A percentile compares a stretch with the other conserved stretches of the same genome.
These are phyloP conservation scores for Euphrasia confusa DNA, from an alignment of 257 asterid species.

Conservation along the genomic window DNA sequence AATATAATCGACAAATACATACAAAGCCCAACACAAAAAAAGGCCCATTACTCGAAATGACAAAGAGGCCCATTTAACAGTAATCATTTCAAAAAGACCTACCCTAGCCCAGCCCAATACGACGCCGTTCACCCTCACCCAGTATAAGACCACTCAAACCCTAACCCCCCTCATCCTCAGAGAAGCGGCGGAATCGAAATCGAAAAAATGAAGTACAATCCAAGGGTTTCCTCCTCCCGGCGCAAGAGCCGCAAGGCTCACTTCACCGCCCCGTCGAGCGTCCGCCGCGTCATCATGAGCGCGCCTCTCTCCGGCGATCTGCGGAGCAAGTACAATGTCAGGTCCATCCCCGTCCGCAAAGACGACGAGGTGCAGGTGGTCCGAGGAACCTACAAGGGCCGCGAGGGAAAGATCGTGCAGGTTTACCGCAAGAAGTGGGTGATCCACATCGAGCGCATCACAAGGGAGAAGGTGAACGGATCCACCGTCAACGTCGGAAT, in stretches of 20 bases:
- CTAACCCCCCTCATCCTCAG: neutral
- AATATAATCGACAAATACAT: too few species aligned
- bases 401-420: constrained; percentile 65
- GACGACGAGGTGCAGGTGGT: constrained; percentile 79
- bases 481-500: constrained; percentile 69
- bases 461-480: constrained; percentile 72
- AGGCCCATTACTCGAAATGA: too few species aligned
- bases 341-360: constrained; percentile 67
- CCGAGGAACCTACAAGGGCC: constrained; percentile 68
- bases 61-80: too few species aligned
- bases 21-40: too few species aligned
- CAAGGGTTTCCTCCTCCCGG: constrained; percentile 60
- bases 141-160: too few species aligned
- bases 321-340: constrained; percentile 59
- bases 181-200: constrained; percentile 25
- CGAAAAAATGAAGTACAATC: constrained; percentile 50
- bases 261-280: constrained; percentile 69
- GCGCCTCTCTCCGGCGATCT: constrained; percentile 58
- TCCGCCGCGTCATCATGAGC: constrained; percentile 65
- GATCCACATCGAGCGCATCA: constrained; percentile 63
- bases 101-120: too few species aligned
- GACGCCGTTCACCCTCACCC: too few species aligned
- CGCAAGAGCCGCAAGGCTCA: constrained; percentile 75
- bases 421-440: constrained; percentile 79
- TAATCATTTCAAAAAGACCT: too few species aligned